Percentiles rank a stretch among this genome's conserved stretches.
phyloP scores from a whole-genome alignment of 768 basidiomycete species.

The Thelephora ganbajun region DNA sequence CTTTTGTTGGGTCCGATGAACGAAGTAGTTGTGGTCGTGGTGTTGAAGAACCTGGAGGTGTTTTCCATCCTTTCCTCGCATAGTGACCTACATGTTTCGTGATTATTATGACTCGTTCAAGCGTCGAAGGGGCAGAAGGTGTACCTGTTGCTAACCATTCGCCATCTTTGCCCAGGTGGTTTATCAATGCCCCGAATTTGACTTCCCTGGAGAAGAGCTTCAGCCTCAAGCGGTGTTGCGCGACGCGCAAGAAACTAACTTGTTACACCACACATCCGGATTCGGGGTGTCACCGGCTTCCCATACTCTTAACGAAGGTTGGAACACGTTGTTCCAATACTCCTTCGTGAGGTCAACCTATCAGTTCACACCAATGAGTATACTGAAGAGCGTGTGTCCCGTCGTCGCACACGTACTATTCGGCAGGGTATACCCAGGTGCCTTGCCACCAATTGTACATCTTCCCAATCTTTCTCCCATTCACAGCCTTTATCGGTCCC shows the following conservation, averaged over 20 bases:
- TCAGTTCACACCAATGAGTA: background rate
- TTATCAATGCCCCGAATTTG: slow-evolving; percentile 78
- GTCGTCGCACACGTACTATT: slow-evolving; percentile 34
- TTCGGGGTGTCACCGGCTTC: slow-evolving; percentile 74
- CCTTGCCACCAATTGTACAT: slow-evolving; percentile 71
- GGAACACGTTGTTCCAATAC: slow-evolving; percentile 88
- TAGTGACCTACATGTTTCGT: slow-evolving; percentile 55
- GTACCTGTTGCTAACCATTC: slow-evolving; percentile 80
- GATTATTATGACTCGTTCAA: background rate
- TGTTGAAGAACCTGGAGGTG: slow-evolving; percentile 6
- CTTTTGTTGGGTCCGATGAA: slow-evolving; percentile 49
- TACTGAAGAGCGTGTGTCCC: background rate
- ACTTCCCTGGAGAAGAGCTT: slow-evolving; percentile 46
- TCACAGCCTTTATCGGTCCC: slow-evolving; percentile 76
- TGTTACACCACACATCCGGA: slow-evolving; percentile 89
- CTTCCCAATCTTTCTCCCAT: slow-evolving; percentile 93
- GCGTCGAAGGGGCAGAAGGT: background rate
- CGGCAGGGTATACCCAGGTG: slow-evolving; percentile 58
- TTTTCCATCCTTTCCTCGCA: slow-evolving; percentile 49
- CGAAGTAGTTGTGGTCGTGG: slow-evolving; percentile 24
- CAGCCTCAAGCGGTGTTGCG: background rate
- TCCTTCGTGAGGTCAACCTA: slow-evolving; percentile 81
- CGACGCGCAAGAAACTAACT: slow-evolving; percentile 25
- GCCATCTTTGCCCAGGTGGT: slow-evolving; percentile 31
- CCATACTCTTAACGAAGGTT: slow-evolving; percentile 73